Evolutionary conservation across 106 monocot genomes (phyloP).

Genomic region (Vanilla planifolia): DNA sequence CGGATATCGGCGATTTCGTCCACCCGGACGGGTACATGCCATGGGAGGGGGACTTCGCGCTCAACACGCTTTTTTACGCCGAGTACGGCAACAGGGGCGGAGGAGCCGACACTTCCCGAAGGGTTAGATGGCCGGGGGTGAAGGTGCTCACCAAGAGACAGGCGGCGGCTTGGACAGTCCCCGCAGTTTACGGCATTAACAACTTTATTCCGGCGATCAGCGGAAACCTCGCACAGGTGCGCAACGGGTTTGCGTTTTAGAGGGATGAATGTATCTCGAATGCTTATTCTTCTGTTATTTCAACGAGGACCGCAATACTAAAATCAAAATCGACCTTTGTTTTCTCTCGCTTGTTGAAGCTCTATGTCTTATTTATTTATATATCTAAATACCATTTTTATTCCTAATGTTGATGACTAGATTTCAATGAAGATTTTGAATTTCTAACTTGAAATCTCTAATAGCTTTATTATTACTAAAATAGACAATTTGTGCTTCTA

Average conservation of each 20-base stretch:
- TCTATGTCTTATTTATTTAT: too few species aligned
- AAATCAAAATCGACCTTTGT: too few species aligned
- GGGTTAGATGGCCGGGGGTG: constrained; percentile 62
- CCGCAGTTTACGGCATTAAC: background rate
- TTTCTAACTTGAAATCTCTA: too few species aligned
- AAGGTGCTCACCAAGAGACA: constrained; percentile 17
- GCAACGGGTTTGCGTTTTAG: background rate
- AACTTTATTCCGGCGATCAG: constrained; percentile 2
- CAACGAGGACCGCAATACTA: too few species aligned
- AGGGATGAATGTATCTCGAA: too few species aligned
- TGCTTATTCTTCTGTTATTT: too few species aligned
- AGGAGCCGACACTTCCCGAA: constrained; percentile 22
- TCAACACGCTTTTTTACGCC: constrained; percentile 45
- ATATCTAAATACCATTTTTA: too few species aligned
- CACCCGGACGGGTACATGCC: constrained; percentile 56
- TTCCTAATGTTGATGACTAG: too few species aligned
- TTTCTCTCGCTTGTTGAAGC: too few species aligned
- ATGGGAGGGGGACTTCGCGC: constrained; percentile 37
- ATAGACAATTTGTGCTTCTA: too few species aligned
- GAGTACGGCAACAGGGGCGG: constrained; percentile 56
- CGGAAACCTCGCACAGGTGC: constrained; percentile 4
- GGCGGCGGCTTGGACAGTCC: constrained; percentile 1
- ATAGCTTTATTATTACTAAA: too few species aligned
- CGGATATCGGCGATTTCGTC: constrained; percentile 37
- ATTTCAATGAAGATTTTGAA: too few species aligned